Percentiles rank a stretch among this genome's conserved stretches.
Conservation (phyloP, 345 rosid genomes). For the Pistacia integerrima region DNA sequence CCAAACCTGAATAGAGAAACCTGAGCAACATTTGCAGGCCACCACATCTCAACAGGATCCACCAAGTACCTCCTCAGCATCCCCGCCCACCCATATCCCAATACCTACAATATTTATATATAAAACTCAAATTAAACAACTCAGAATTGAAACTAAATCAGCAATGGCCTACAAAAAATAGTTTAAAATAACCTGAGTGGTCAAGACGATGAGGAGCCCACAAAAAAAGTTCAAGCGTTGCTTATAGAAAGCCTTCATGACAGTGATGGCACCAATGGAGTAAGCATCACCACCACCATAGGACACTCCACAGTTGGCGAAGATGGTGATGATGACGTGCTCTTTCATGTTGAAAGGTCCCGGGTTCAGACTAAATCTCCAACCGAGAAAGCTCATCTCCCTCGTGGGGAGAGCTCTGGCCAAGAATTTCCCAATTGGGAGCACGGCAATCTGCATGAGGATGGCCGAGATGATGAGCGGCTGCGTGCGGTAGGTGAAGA, state of each 20-base stretch:
- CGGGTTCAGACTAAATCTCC: conserved; percentile 74
- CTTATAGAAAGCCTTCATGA: conserved; percentile 94
- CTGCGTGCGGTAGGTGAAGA: conserved; percentile 98
- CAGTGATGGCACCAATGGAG: conserved; percentile 96
- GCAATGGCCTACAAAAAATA: too few relatives aligned
- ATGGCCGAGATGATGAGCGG: conserved; percentile 94
- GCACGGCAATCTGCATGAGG: conserved; percentile 92
- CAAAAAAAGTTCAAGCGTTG: conserved; percentile 78
- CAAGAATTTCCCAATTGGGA: conserved; percentile 94
- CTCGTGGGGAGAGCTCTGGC: conserved; percentile 63
- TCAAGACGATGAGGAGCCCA: conserved; percentile 76
- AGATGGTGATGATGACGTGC: conserved; percentile 93
- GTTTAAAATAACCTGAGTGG: conserved; percentile 64
- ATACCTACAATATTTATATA: conserved; percentile 38
- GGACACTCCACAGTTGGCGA: conserved; percentile 94
- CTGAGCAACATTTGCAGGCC: conserved; percentile 99
- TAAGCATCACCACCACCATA: conserved; percentile 96
- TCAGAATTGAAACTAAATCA: too few relatives aligned
- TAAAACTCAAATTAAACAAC: too few relatives aligned
- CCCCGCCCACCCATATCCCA: conserved; percentile 99
- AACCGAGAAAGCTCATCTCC: conserved; percentile 47
- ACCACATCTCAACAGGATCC: conserved; percentile 99
- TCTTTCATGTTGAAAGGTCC: conserved; percentile 98
- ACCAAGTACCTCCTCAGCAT: conserved; percentile 92
- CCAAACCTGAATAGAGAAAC: conserved; percentile 94